Base-by-base conservation (phyloP, 768 basidiomycete species). In the Mycena crocata region DNA sequence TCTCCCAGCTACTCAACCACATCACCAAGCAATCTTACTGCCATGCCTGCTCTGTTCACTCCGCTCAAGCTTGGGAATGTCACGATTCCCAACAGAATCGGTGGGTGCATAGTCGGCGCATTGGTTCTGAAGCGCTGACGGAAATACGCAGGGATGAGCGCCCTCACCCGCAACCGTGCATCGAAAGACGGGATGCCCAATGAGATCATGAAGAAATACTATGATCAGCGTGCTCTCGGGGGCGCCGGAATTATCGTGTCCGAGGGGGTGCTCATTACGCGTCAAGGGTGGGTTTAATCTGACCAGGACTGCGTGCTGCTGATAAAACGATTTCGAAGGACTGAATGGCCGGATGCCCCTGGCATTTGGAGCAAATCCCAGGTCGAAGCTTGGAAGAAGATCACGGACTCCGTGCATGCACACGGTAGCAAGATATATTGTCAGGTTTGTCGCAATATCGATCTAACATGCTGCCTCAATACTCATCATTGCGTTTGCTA, bases 301-400 rank as follows among this genome's bases (percentile, higher is more conserved):
- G 23, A 45, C 34, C n/a, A n/a, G 57, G 5, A 21, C 57, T 24
- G 2, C 44, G 37, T 13, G 57, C 30, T 17, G 31, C 5, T 52
- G 6, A 49, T 24, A 17, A 56, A 26, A 1, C 39, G 24, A 49
- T n/a, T 56, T 42, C 50, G 45, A 44, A 62, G 56, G 24, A 54
- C 46, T 42, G 64, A 85, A 83, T 66, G 65, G 65, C 59, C 44
- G 8, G 34, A 44, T 17, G 65, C 65, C 0, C 84, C 84, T 19
- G 85, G 85, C 12, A 80, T 85, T 34, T 86, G 84, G 83, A 79
- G 75, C 63, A 69, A 80, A n/a, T 78, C 81, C 26, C 84, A 86
- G 61, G 76, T 83, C 10, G 68, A 66, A n/a, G 84, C 73, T 3
- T 86, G 85, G 84, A 84, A 81, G 70, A 79, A 78, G 54, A 75